Percentiles rank a stretch among this genome's conserved stretches.
Conservation (phyloP, 495 filamentous ascomycete species). For the Corynascus novoguineensis region DNA sequence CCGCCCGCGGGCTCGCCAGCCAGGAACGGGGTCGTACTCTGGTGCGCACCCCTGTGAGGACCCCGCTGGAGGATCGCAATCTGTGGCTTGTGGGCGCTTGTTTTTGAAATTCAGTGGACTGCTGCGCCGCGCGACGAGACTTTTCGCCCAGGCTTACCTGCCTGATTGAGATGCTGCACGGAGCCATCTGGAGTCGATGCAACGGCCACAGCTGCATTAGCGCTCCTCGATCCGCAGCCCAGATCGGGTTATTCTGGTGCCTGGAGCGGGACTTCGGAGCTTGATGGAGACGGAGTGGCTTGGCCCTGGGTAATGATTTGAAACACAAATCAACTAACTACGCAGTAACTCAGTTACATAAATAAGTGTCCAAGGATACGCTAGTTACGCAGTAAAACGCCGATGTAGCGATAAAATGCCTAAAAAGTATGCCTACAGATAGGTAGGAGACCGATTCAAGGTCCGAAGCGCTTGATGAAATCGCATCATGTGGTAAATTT, state of each 20-base stretch:
- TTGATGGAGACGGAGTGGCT: neutral
- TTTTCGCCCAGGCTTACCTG: neutral
- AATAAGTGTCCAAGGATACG: too few species aligned
- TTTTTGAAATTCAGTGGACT: neutral
- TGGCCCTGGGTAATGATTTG: too few species aligned
- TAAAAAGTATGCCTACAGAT: too few species aligned
- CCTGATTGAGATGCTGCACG: neutral
- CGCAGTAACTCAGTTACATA: too few species aligned
- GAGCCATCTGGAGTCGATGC: neutral
- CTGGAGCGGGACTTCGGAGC: neutral
- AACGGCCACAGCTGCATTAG: conserved; percentile 10
- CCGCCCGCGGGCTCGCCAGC: neutral
- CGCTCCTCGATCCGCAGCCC: neutral
- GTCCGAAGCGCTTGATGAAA: too few species aligned
- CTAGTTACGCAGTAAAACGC: too few species aligned
- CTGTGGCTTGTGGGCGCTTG: neutral
- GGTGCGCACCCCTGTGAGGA: neutral
- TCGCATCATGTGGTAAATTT: too few species aligned
- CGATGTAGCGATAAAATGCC: too few species aligned
- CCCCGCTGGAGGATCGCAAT: neutral
- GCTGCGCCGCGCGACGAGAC: conserved; percentile 6
- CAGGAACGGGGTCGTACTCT: neutral
- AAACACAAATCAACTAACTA: too few species aligned
- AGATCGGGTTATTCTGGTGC: neutral
- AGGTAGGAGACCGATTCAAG: too few species aligned